These are phyloP conservation scores for Fusarium siculi DNA, from an alignment of 2,329 filamentous ascomycete species.

Conservation along the genomic window DNA sequence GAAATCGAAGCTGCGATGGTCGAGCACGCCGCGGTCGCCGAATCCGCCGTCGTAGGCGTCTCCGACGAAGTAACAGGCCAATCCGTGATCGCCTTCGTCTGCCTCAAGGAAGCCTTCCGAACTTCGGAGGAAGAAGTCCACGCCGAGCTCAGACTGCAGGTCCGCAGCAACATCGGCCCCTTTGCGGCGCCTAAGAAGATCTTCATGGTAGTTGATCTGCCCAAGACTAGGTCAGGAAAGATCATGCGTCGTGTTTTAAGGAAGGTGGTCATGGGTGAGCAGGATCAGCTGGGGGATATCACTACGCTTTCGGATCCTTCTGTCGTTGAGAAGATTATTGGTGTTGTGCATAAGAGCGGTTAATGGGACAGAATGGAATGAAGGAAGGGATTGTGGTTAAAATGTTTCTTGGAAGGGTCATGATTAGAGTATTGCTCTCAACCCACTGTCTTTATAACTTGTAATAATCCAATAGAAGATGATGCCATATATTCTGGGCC, in stretches of 20 bases:
- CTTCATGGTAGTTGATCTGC: conserved; percentile 86
- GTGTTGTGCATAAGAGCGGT: conserved; percentile 41
- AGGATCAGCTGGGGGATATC: conserved; percentile 90
- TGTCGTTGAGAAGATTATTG: conserved; percentile 87
- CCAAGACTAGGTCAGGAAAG: conserved; percentile 95
- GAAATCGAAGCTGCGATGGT: conserved; percentile 95
- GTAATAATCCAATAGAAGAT: not conserved
- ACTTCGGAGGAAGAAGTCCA: conserved; percentile 73
- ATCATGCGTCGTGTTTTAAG: conserved; percentile 94
- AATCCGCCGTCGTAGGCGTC: conserved; percentile 91
- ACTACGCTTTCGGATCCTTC: conserved; percentile 89
- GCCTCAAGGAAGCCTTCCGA: conserved; percentile 68
- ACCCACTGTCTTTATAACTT: not conserved
- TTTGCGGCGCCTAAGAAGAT: conserved; percentile 94
- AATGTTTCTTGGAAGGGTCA: not conserved
- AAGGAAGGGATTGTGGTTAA: not conserved
- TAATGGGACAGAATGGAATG: not conserved
- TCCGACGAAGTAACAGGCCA: conserved; percentile 91
- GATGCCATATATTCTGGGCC: not conserved
- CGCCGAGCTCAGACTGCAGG: conserved; percentile 89
- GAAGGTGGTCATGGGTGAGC: conserved; percentile 93
- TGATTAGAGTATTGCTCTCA: not conserved
- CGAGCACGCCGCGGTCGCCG: conserved; percentile 85
- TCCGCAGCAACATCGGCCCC: conserved; percentile 91
- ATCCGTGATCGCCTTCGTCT: conserved; percentile 91